phyloP scores from a whole-genome alignment of 768 basidiomycete genomes.

The Agrocybe chaxingu region DNA sequence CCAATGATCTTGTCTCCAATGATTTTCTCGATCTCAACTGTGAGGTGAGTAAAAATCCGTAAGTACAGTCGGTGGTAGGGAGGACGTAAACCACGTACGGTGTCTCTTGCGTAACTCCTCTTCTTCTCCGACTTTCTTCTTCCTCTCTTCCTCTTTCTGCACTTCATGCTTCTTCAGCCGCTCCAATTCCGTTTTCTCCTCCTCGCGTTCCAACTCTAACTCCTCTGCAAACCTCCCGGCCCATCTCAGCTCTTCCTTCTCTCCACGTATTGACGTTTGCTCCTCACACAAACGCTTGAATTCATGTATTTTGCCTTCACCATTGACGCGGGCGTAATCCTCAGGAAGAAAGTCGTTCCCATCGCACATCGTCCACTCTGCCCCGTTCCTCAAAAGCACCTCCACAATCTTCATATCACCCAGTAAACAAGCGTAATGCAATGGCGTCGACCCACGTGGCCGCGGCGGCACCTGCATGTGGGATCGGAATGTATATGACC shows the following conservation, averaged over 20 bases:
- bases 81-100: not conserved
- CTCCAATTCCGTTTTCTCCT: not conserved
- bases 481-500: too few relatives aligned
- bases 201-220: too few relatives aligned
- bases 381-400: not conserved
- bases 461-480: too few relatives aligned
- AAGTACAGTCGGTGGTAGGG: not conserved
- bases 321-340: not conserved
- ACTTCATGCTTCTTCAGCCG: not conserved
- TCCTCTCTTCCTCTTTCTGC: not conserved
- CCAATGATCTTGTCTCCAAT: constrained; percentile 3
- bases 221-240: too few relatives aligned
- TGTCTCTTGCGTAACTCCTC: not conserved
- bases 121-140: not conserved
- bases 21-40: constrained; percentile 1
- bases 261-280: not conserved
- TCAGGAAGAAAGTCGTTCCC: not conserved
- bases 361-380: not conserved
- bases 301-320: not conserved
- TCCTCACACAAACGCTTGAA: not conserved
- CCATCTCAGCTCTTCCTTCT: too few relatives aligned
- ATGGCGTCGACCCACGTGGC: not conserved
- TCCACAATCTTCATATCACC: not conserved
- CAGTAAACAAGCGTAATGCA: constrained; percentile 1
- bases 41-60: not conserved